Percentiles rank a stretch among this genome's conserved stretches.
phyloP scores from a whole-genome alignment of 2,329 filamentous ascomycete species.

The Arthrobotrys sinensis region DNA sequence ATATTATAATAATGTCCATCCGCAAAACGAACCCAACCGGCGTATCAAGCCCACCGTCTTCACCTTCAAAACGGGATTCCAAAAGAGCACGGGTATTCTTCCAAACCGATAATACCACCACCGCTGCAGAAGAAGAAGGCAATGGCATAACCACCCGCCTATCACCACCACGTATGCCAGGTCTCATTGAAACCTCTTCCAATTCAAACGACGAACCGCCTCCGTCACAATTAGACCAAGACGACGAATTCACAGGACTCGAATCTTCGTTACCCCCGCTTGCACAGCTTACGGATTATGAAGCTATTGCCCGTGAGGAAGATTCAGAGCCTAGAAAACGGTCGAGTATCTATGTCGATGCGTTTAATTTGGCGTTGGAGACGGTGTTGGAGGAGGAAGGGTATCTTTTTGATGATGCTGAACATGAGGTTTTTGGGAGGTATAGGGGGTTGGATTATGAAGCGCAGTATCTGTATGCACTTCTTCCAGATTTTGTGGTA shows the following conservation, averaged over 20 bases:
- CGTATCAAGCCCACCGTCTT: slow-evolving; percentile 47
- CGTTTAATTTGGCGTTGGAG: slow-evolving; percentile 91
- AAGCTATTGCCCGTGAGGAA: slow-evolving; percentile 42
- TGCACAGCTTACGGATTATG: slow-evolving; percentile 31
- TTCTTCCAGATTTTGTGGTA: slow-evolving; percentile 9
- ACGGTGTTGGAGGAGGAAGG: slow-evolving; percentile 91
- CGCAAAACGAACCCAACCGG: slow-evolving; percentile 53
- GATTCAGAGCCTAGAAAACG: slow-evolving; percentile 25
- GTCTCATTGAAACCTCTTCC: slow-evolving; percentile 17
- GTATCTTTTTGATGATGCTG: slow-evolving; percentile 86
- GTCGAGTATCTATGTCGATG: slow-evolving; percentile 83
- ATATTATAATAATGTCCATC: slow-evolving; percentile 39
- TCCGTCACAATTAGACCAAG: slow-evolving; percentile 29
- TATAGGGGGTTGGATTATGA: slow-evolving; percentile 86
- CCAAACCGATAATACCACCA: not conserved
- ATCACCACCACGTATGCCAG: not conserved
- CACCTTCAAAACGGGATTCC: slow-evolving; percentile 51
- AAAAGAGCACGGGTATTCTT: slow-evolving; percentile 48
- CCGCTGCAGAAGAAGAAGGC: not conserved
- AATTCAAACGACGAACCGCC: slow-evolving; percentile 53
- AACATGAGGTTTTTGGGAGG: slow-evolving; percentile 80
- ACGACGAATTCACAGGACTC: slow-evolving; percentile 47
- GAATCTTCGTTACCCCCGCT: slow-evolving; percentile 56
- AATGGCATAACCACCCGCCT: not conserved
- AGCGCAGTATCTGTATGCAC: slow-evolving; percentile 85